Evolutionary conservation across 345 rosid species (phyloP).

Genomic region (Kandelia obovata): DNA sequence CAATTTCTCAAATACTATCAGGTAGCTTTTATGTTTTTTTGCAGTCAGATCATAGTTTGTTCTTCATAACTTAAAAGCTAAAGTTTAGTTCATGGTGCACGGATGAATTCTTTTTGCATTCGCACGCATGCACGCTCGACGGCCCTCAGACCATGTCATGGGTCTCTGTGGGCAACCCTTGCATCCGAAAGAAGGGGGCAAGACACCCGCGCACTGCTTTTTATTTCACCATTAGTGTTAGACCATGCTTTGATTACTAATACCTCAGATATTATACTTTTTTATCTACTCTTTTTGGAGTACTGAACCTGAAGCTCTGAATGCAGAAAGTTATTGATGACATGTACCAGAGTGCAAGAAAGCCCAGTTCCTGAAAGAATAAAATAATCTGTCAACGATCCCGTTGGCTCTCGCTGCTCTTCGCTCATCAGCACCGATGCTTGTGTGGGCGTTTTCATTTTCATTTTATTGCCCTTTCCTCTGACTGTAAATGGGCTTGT

Average conservation of each 20-base stretch:
- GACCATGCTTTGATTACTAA: not conserved
- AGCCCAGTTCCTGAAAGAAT: conserved; percentile 30
- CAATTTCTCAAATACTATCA: conserved; percentile 81
- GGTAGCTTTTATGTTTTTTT: conserved; percentile 29
- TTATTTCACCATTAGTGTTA: not conserved
- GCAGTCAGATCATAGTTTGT: not conserved
- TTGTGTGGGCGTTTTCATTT: not conserved
- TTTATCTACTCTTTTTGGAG: too few species aligned
- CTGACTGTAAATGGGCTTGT: conserved; percentile 20
- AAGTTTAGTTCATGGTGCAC: too few species aligned
- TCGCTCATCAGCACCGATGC: not conserved
- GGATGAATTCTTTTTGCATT: too few species aligned
- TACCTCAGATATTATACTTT: too few species aligned
- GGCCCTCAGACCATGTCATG: too few species aligned
- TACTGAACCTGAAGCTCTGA: conserved; percentile 2
- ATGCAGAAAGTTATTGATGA: conserved; percentile 57
- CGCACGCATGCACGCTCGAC: too few species aligned
- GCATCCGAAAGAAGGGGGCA: too few species aligned
- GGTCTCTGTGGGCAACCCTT: too few species aligned
- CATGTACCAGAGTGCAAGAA: conserved; percentile 58
- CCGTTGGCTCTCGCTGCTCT: too few species aligned
- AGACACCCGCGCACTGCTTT: too few species aligned
- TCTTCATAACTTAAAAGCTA: too few species aligned
- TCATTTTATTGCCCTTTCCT: not conserved
- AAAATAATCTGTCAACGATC: too few species aligned